Evolutionary conservation across 768 basidiomycete genomes (phyloP).

Genomic region (Podaxis carcinomalis): DNA sequence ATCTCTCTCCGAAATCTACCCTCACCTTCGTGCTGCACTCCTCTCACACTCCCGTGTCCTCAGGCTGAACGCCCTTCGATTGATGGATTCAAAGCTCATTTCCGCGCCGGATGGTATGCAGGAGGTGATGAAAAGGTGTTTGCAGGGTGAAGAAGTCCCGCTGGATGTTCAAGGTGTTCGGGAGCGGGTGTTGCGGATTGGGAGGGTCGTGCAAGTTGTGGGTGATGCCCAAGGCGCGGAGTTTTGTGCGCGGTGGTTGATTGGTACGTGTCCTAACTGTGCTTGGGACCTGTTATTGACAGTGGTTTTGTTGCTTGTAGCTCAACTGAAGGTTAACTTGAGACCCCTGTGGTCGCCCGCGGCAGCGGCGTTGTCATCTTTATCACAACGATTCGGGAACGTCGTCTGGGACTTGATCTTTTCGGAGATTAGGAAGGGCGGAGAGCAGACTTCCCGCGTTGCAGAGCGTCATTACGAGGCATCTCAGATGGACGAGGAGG

Average conservation of each 20-base stretch:
- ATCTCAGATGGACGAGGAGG: neutral
- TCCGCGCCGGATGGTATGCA: slow-evolving; percentile 35
- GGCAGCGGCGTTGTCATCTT: slow-evolving; percentile 56
- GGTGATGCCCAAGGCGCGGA: slow-evolving; percentile 58
- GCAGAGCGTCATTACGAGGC: slow-evolving; percentile 2
- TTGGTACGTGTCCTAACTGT: slow-evolving; percentile 41
- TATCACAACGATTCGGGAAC: slow-evolving; percentile 56
- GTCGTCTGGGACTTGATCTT: slow-evolving; percentile 71
- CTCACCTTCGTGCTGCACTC: slow-evolving; percentile 46
- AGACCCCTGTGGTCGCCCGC: slow-evolving; percentile 88
- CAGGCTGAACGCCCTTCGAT: slow-evolving; percentile 59
- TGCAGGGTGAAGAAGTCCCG: slow-evolving; percentile 78
- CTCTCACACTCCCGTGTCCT: slow-evolving; percentile 69
- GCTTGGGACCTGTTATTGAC: neutral
- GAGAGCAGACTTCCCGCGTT: slow-evolving; percentile 1
- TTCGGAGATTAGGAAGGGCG: slow-evolving; percentile 41
- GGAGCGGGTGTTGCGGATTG: slow-evolving; percentile 78
- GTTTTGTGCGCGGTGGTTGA: slow-evolving; percentile 66
- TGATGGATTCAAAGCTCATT: slow-evolving; percentile 54
- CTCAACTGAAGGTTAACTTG: slow-evolving; percentile 91
- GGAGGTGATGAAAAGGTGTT: slow-evolving; percentile 59
- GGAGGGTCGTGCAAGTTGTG: slow-evolving; percentile 61
- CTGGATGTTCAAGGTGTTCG: slow-evolving; percentile 78
- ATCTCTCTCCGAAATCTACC: slow-evolving; percentile 48
- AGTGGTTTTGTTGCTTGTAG: slow-evolving; percentile 28